Evolutionary conservation across 345 rosid species (phyloP), one percentile per base, ranked within the genome.

Genomic region (Populus davidiana): DNA sequence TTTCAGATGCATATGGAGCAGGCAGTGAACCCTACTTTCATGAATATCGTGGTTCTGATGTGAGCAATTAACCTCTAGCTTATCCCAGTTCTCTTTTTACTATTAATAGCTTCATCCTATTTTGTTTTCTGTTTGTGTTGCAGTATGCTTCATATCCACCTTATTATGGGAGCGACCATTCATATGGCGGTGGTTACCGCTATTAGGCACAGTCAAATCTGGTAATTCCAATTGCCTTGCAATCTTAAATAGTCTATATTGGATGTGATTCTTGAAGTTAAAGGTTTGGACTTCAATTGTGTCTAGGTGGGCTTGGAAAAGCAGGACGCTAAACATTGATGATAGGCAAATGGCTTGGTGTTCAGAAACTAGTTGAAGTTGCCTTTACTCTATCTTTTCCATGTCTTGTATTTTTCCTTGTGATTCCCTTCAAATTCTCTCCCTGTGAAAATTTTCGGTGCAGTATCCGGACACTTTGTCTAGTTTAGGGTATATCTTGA

Each of bases 1-100:
- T 71, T 84, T 76, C 77, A 88, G 91, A 84, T 81, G 36, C 74
- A 75, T 85, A 78, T 79, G 88, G 85, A 66, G 75, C 80, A 72
- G 75, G 83, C 36, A 63, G 73, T 73, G 90, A 79, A 84, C 74
- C 65, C 50, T 80, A 88, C 76, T 41, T 86, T 2, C 83, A 75
- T 77, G 91, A 87, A 77, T 83, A 84, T 77, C 79, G 76, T 80
- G 83, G 80, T 80, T 77, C 87, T 78, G 85, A 90, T 66, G 93
- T 88, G 80, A 88, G 93, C 69, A 78, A 39, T 31, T 71, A 18
- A 68, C 35, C 43, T 52, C 61, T 75, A 81, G 68, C 70, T 47
- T 63, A 11, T 81, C 66, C 20, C 8, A 61, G 5, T 67, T 67
- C 44, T 77, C 17, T 73, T 59, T 56, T 47, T 71, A 77, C 20